Conservation (phyloP, 768 basidiomycete species). For the Mycena olivaceomarginata region DNA sequence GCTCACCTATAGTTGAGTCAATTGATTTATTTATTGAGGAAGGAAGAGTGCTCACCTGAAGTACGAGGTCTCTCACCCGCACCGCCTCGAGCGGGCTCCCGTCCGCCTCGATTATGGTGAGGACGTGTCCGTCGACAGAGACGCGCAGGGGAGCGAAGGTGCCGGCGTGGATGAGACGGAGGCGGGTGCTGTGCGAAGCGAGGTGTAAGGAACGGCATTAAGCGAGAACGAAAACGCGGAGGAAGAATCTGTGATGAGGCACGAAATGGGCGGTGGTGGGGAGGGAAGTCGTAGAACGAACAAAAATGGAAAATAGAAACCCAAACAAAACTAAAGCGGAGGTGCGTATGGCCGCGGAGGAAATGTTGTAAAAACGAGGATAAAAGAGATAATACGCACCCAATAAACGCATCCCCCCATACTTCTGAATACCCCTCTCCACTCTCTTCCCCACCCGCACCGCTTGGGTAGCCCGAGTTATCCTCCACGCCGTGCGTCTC, state of each 20-base stretch:
- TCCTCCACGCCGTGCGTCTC: neutral
- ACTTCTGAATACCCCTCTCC: slow-evolving; percentile 18
- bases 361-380: too few species aligned
- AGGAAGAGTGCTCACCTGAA: slow-evolving; percentile 42
- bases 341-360: neutral
- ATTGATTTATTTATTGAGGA: too few species aligned
- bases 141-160: slow-evolving; percentile 67
- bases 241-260: too few species aligned
- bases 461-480: neutral
- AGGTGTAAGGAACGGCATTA: neutral
- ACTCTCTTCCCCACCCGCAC: neutral
- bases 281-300: too few species aligned
- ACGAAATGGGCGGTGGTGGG: too few species aligned
- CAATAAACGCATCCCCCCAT: neutral
- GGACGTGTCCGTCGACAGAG: slow-evolving; percentile 66
- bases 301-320: neutral
- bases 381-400: too few species aligned
- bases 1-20: too few species aligned
- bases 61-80: slow-evolving; percentile 59
- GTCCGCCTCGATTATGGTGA: slow-evolving; percentile 70
- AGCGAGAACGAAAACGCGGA: neutral
- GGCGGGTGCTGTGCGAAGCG: slow-evolving; percentile 57
- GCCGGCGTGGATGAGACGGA: slow-evolving; percentile 69
- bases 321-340: neutral
- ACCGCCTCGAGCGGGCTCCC: slow-evolving; percentile 64